Percentiles rank a stretch among this genome's conserved stretches.
Conservation (phyloP, 2,329 filamentous ascomycete genomes). For the Botrytis byssoidea region DNA sequence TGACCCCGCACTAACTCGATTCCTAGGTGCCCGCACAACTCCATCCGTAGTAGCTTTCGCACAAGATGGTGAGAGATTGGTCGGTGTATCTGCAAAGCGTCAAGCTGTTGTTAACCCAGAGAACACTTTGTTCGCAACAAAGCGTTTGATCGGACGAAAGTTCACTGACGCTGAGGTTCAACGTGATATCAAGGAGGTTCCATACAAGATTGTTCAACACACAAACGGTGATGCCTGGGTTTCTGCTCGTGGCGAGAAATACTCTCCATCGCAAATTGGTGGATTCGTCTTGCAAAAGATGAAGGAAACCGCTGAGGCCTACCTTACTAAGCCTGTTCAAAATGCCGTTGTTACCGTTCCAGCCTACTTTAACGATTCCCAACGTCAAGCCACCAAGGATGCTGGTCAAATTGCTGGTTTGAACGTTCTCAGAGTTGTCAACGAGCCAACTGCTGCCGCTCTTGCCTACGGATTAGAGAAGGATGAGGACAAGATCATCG, state of each 20-base stretch:
- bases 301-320: conserved; percentile 97
- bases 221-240: conserved; percentile 96
- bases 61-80: conserved; percentile 91
- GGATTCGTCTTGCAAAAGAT: conserved; percentile 97
- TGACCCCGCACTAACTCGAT: neutral
- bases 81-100: conserved; percentile 96
- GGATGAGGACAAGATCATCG: conserved; percentile 83
- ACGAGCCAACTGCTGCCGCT: conserved; percentile 95
- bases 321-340: conserved; percentile 86
- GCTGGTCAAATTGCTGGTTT: conserved; percentile 94
- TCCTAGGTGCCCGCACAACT: conserved; percentile 77
- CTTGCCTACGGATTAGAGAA: conserved; percentile 96
- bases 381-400: conserved; percentile 97
- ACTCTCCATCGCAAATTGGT: conserved; percentile 97
- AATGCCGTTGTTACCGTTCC: conserved; percentile 97
- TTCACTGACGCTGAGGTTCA: conserved; percentile 92
- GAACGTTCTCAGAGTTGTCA: conserved; percentile 95
- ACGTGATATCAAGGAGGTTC: conserved; percentile 94
- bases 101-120: conserved; percentile 98
- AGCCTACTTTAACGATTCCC: conserved; percentile 98
- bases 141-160: conserved; percentile 97
- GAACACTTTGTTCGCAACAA: conserved; percentile 97
- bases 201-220: conserved; percentile 98
- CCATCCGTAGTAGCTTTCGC: conserved; percentile 95
- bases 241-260: conserved; percentile 87